Evolutionary conservation across 2,329 filamentous ascomycete species (phyloP).

Genomic region (Plenodomus lindquistii): DNA sequence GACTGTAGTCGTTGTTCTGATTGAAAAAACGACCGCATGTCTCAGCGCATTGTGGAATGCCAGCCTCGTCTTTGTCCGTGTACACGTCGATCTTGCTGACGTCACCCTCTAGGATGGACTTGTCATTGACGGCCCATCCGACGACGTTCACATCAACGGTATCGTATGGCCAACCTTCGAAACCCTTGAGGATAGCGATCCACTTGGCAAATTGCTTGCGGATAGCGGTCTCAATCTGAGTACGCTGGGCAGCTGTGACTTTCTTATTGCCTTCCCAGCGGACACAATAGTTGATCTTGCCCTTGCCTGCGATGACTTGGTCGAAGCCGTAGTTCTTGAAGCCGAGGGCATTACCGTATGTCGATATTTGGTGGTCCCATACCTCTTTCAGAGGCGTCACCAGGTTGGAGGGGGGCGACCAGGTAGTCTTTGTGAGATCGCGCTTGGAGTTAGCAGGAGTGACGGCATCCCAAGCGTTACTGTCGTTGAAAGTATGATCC

Average conservation of each 20-base stretch:
- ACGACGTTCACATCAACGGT: conserved; percentile 49
- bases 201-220: conserved; percentile 46
- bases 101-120: conserved; percentile 44
- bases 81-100: conserved; percentile 47
- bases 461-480: conserved; percentile 16
- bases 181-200: conserved; percentile 51
- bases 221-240: conserved; percentile 42
- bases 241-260: conserved; percentile 47
- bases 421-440: conserved; percentile 22
- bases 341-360: conserved; percentile 23
- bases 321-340: conserved; percentile 42
- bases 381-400: conserved; percentile 26
- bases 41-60: conserved; percentile 49
- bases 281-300: conserved; percentile 50
- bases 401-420: conserved; percentile 31
- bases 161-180: conserved; percentile 50
- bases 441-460: conserved; percentile 14
- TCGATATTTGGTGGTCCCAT: conserved; percentile 29
- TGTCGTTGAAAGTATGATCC: conserved; percentile 13
- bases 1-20: conserved; percentile 48
- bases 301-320: conserved; percentile 32
- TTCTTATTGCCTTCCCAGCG: conserved; percentile 50
- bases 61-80: conserved; percentile 47
- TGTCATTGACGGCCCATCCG: conserved; percentile 50
- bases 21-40: conserved; percentile 53